Evolutionary conservation across 495 filamentous ascomycete genomes (phyloP).

Genomic region (Oleoguttula mirabilis): DNA sequence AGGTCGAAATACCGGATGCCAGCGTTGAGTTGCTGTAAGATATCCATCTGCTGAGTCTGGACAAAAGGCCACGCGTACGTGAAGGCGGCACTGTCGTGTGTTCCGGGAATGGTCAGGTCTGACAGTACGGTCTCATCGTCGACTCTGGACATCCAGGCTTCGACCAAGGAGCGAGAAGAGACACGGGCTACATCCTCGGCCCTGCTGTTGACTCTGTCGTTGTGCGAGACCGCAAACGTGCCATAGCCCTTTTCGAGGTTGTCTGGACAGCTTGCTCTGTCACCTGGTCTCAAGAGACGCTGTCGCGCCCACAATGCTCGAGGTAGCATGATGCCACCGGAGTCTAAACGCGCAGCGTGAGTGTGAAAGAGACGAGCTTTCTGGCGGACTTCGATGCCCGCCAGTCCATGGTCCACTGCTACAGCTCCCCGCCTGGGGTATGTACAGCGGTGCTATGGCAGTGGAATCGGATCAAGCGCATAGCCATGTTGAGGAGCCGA

Average conservation of each 20-base stretch:
- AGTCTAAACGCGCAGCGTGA: too few relatives aligned
- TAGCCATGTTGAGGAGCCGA: too few relatives aligned
- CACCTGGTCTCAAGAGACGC: conserved; percentile 1
- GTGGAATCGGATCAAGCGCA: too few relatives aligned
- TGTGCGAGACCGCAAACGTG: background rate
- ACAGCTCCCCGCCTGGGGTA: too few relatives aligned
- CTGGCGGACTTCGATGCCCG: too few relatives aligned
- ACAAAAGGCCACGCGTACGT: conserved; percentile 16
- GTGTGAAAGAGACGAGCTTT: too few relatives aligned
- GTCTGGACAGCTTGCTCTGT: background rate
- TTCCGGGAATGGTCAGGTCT: conserved; percentile 18
- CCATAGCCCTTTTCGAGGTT: conserved; percentile 7
- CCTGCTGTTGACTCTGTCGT: too few relatives aligned
- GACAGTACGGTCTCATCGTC: conserved; percentile 8
- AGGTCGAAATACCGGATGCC: conserved; percentile 21
- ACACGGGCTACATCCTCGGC: too few relatives aligned
- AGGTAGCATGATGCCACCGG: background rate
- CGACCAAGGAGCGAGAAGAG: too few relatives aligned
- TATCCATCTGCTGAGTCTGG: conserved; percentile 12
- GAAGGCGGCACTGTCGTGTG: conserved; percentile 17
- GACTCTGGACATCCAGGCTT: conserved; percentile 12
- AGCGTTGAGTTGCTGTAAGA: conserved; percentile 8
- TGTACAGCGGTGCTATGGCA: too few relatives aligned
- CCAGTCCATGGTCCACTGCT: too few relatives aligned
- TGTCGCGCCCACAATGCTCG: conserved; percentile 2